phyloP scores from a whole-genome alignment of 768 basidiomycete genomes.

The Suillus occidentalis region DNA sequence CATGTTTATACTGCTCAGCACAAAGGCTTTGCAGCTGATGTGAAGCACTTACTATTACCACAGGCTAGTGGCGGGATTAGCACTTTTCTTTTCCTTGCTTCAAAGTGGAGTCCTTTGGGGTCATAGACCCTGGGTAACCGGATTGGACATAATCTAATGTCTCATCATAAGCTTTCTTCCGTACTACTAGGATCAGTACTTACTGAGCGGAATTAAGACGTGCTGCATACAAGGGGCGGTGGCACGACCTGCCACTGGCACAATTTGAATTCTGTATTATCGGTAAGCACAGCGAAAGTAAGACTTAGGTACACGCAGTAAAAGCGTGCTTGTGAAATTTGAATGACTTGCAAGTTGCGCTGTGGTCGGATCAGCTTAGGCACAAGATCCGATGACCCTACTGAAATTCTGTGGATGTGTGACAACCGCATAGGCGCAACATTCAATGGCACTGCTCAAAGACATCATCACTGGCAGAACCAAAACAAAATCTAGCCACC shows the following conservation, averaged over 20 bases:
- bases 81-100: neutral
- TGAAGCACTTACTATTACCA: neutral
- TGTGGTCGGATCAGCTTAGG: neutral
- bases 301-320: neutral
- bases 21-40: neutral
- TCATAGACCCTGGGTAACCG: too few relatives aligned
- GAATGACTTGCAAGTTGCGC: neutral
- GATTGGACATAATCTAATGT: too few relatives aligned
- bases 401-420: too few relatives aligned
- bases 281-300: neutral
- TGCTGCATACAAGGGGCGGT: neutral
- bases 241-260: neutral
- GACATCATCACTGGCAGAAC: neutral
- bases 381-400: neutral
- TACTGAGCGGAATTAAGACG: neutral
- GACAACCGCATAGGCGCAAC: neutral
- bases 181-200: neutral
- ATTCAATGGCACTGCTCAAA: neutral
- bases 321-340: neutral
- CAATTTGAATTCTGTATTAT: neutral
- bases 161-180: too few relatives aligned
- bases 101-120: too few relatives aligned
- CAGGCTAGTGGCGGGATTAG: neutral
- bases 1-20: neutral
- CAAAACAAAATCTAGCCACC: too few relatives aligned